A percentile compares a stretch with the other conserved stretches of the same genome.
phyloP scores from a whole-genome alignment of 2,329 filamentous ascomycete genomes.

The Graphilbum fragrans region DNA sequence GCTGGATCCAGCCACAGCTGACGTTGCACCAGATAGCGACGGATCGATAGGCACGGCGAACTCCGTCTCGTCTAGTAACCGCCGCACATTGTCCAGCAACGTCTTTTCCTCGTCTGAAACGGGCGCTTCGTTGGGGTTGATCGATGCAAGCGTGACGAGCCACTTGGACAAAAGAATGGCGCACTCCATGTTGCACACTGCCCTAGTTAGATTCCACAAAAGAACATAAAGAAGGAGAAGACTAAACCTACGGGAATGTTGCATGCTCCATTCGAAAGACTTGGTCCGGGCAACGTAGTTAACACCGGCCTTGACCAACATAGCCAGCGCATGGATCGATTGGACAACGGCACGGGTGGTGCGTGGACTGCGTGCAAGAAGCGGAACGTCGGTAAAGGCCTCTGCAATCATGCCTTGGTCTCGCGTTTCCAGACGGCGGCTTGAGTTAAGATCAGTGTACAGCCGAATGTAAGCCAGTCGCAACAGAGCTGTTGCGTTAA shows the following conservation, averaged over 20 bases:
- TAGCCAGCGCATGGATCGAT: conserved; percentile 55
- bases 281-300: conserved; percentile 51
- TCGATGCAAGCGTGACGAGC: conserved; percentile 42
- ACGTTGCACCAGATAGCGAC: conserved; percentile 29
- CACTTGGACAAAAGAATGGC: conserved; percentile 49
- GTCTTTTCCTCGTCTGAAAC: conserved; percentile 39
- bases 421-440: conserved; percentile 50
- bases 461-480: conserved; percentile 52
- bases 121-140: conserved; percentile 36
- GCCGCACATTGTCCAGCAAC: conserved; percentile 41
- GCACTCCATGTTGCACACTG: conserved; percentile 51
- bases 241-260: conserved; percentile 39
- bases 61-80: conserved; percentile 50
- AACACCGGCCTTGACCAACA: conserved; percentile 51
- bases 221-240: neutral
- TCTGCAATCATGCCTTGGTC: conserved; percentile 50
- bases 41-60: conserved; percentile 49
- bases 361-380: conserved; percentile 44
- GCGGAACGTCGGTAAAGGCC: conserved; percentile 45
- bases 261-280: conserved; percentile 50
- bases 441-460: conserved; percentile 52
- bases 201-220: neutral
- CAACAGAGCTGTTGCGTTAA: conserved; percentile 50
- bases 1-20: neutral
- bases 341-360: conserved; percentile 55